Base-by-base conservation (phyloP, 345 rosid species). In the Eucalyptus globulus region DNA sequence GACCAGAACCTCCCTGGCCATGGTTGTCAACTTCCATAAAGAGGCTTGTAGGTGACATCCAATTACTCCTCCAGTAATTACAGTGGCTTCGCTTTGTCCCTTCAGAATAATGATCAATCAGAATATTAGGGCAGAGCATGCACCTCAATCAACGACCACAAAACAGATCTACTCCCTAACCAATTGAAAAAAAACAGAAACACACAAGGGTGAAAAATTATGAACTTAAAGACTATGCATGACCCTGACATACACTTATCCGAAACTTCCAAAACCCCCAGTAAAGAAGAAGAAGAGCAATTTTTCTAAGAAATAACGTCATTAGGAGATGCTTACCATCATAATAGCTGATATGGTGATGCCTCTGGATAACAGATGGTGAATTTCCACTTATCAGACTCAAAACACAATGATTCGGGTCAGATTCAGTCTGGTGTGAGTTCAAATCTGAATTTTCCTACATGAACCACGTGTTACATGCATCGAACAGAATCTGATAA, bases 351-450 rank as follows among this genome's bases (percentile, higher is more conserved):
- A 40, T 76, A 37, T 76, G 47, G 29, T 4, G 27, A 76, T 76
- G 85, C 85, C 24, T 8, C 47, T 21, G 85, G 47, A 76, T 76
- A 22, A 21, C 88, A 65, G 92, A 58, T 37, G 88, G 17, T 87
- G 91, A 94, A 94, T 89, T 93, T 95, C 96, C 97, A 95, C 95
- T 5, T 86, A 31, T 86, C 87, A 86, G 53, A 54, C 60, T 10
- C 87, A n/a, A 86, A n/a, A 16, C 62, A 86, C 44, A 21, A 50
- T 86, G 60, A 56, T 50, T 24, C 50, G 62, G 87, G 27, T 37
- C 87, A 47, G 62, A 54, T n/a, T 86, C 60, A 31, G 34, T 86
- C 44, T 24, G 37, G 60, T 37, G 47, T 86, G 87, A 86, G 54
- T 86, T 50, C 37, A 86, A 24, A 86, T 86, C 62, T 86, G 87